Evolutionary conservation across 345 rosid species (phyloP).

Genomic region (Salix viminalis): DNA sequence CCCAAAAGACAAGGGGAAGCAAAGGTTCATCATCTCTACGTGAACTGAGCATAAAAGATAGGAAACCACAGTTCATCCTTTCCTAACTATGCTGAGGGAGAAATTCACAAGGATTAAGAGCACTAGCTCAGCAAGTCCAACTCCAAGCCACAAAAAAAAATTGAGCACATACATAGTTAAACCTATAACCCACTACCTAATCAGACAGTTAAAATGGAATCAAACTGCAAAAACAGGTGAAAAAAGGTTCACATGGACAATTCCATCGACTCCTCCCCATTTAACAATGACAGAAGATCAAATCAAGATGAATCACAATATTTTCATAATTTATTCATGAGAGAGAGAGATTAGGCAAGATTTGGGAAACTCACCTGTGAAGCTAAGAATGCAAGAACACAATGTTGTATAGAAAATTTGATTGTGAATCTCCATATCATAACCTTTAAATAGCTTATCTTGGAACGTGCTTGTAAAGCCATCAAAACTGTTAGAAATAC

Average conservation of each 20-base stretch:
- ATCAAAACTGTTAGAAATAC: slow-evolving; percentile 63
- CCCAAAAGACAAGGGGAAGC: not conserved
- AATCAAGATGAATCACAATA: not conserved
- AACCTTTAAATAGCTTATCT: slow-evolving; percentile 89
- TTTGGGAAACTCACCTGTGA: slow-evolving; percentile 49
- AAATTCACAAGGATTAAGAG: not conserved
- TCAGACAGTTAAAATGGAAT: not conserved
- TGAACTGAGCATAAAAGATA: not conserved
- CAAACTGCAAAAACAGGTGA: not conserved
- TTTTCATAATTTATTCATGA: not conserved
- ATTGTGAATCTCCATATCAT: slow-evolving; percentile 92
- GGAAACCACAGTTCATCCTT: not conserved
- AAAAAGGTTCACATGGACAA: not conserved
- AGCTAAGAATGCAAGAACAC: slow-evolving; percentile 80
- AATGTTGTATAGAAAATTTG: slow-evolving; percentile 93
- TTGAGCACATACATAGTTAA: not conserved
- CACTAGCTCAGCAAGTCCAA: not conserved
- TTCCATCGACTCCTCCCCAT: not conserved
- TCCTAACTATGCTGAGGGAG: not conserved
- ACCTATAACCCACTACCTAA: not conserved
- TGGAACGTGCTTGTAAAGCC: slow-evolving; percentile 98
- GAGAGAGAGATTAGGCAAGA: not conserved
- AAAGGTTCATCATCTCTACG: not conserved
- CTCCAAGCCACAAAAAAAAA: too few species aligned
- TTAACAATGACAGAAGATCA: not conserved